phyloP scores from a whole-genome alignment of 225 moss, liverwort and hornwort species.

The Polytrichum commune region DNA sequence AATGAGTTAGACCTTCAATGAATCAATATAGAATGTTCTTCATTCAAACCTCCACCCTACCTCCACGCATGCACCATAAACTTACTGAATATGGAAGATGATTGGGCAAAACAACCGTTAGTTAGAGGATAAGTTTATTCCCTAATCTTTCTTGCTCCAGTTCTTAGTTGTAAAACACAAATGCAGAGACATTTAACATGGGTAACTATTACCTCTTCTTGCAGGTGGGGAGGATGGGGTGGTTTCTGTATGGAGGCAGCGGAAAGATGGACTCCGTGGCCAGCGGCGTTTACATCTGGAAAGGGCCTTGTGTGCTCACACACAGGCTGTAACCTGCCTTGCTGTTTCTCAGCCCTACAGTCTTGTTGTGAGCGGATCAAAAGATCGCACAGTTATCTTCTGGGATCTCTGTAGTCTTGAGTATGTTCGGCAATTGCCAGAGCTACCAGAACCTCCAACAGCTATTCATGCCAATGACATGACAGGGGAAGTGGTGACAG shows the following conservation, averaged over 20 bases:
- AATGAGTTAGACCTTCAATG: too few relatives aligned
- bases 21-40: too few relatives aligned
- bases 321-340: constrained; percentile 69
- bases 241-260: constrained; percentile 79
- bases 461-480: constrained; percentile 85
- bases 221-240: constrained; percentile 86
- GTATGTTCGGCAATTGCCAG: constrained; percentile 80
- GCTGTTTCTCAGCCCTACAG: constrained; percentile 90
- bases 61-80: too few relatives aligned
- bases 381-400: constrained; percentile 80
- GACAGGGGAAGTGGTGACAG: constrained; percentile 93
- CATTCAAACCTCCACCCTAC: too few relatives aligned
- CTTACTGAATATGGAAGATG: too few relatives aligned
- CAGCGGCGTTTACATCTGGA: constrained; percentile 66
- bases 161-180: too few relatives aligned
- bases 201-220: constrained; percentile 12
- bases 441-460: constrained; percentile 76
- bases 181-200: too few relatives aligned
- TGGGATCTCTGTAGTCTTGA: constrained; percentile 89
- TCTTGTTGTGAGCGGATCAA: constrained; percentile 82
- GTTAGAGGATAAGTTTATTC: too few relatives aligned
- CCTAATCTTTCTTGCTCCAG: too few relatives aligned
- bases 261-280: constrained; percentile 74
- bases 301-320: constrained; percentile 79
- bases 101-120: too few relatives aligned